Base-by-base conservation (phyloP, 768 basidiomycete genomes). In the Coprinopsis strossmayeri region DNA sequence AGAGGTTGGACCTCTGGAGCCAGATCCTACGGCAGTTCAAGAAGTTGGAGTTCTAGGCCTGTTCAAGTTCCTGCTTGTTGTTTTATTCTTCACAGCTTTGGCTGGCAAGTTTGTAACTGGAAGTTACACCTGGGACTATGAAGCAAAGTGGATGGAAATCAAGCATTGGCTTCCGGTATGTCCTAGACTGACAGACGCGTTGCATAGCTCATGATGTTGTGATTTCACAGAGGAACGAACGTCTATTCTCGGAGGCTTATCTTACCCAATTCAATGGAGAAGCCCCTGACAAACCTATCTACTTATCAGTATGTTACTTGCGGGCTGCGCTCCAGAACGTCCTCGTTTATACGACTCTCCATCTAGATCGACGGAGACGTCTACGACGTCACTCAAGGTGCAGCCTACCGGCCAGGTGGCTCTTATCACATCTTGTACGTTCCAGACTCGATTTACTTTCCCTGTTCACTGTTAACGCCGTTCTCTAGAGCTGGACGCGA, bases 401-500 rank as follows among this genome's bases (percentile, higher is more conserved):
- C 74, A 50, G 74, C 85, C 18, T 98, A 98, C 63, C 91, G 93
- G 45, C 87, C 84, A 32, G 94, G 93, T 12, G 94, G 92, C 32
- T 78, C 87, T 34, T 91, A 91, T 67, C 73, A 82, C 56, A 70
- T 79, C 59, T 73, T 87, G 86, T 84, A 60, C 53, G 78, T 64
- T 38, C 34, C 20, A 5, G 17, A 28, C 25, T 40, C 21, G 34
- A 23, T 26, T 44, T 9, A 10, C 5, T 38, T 17, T 10, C 37
- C 34, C 48, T 46, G 40, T 48, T 56, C 25, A 10, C 18, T 5
- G 20, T 21, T 17, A 17, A 42, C 7, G 25, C 20, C 11, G 11
- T 5, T 38, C 42, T 49, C 49, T 58, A 75, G 88, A 66, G 83
- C 90, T 54, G 93, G 94, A 11, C 66, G 76, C 45, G 93, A 97